phyloP scores from a whole-genome alignment of 2,329 filamentous ascomycete genomes.

The Aspergillus carbonarius region DNA sequence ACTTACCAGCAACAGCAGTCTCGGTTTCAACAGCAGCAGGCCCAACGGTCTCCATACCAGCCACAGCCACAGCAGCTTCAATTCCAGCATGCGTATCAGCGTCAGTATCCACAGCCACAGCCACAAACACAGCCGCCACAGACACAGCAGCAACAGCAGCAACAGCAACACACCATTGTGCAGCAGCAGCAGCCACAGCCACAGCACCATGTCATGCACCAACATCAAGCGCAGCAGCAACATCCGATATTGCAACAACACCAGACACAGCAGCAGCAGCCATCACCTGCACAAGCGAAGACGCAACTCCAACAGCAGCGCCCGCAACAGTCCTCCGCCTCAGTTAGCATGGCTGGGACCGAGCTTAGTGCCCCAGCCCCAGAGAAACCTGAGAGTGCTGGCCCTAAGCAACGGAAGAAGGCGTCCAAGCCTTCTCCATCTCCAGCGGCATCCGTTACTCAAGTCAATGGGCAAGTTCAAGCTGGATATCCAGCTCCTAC shows the following conservation, averaged over 20 bases:
- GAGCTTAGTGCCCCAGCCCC: constrained; percentile 5
- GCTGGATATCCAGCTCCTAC: constrained; percentile 5
- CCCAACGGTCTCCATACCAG: constrained; percentile 15
- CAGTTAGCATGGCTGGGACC: constrained; percentile 3
- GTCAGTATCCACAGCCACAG: constrained; percentile 10
- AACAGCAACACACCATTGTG: constrained; percentile 14
- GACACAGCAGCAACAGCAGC: constrained; percentile 14
- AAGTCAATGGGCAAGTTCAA: constrained; percentile 16
- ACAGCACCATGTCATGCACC: constrained; percentile 22
- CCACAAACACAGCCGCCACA: constrained; percentile 21
- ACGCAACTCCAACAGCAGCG: constrained; percentile 2
- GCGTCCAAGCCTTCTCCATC: constrained; percentile 12
- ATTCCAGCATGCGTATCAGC: constrained; percentile 7
- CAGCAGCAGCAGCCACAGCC: constrained; percentile 15
- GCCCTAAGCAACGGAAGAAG: constrained; percentile 12
- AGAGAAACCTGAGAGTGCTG: constrained; percentile 9
- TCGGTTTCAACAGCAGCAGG: constrained; percentile 20
- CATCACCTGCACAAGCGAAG: constrained; percentile 1
- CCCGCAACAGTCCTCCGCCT: constrained; percentile 15
- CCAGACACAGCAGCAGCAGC: constrained; percentile 12
- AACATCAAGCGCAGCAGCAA: constrained; percentile 20
- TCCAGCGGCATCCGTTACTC: constrained; percentile 6
- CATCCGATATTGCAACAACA: constrained; percentile 21
- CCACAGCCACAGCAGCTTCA: constrained; percentile 11
- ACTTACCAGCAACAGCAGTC: constrained; percentile 18